Evolutionary conservation across 129 eudicot species (phyloP).

Genomic region (Chrysanthemum lavandulifolium): DNA sequence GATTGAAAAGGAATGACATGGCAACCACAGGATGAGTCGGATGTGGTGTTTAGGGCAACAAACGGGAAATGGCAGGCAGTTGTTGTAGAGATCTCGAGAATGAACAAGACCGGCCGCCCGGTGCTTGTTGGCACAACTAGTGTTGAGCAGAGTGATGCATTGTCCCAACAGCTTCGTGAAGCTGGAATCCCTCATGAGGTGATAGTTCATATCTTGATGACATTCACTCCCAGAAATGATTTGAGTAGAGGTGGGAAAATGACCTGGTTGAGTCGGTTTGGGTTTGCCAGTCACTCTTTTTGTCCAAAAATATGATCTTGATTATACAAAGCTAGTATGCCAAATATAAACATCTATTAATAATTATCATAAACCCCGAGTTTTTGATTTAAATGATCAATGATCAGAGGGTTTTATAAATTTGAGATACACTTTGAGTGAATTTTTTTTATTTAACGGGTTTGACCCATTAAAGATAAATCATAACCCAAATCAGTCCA

Average conservation of each 20-base stretch:
- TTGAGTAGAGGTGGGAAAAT: background rate
- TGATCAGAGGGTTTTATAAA: too few species aligned
- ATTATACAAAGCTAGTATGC: too few species aligned
- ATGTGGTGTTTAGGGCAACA: conserved; percentile 92
- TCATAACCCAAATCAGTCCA: too few species aligned
- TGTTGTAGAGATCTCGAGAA: conserved; percentile 96
- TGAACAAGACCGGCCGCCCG: conserved; percentile 96
- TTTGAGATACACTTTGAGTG: too few species aligned
- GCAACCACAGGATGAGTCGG: conserved; percentile 80
- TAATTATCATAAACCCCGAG: too few species aligned
- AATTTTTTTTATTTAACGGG: too few species aligned
- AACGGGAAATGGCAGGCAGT: conserved; percentile 96
- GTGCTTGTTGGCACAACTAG: conserved; percentile 99
- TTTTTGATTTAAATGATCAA: too few species aligned
- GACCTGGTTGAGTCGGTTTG: too few species aligned
- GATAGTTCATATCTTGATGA: conserved; percentile 6
- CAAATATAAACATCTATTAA: too few species aligned
- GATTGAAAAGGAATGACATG: conserved; percentile 7
- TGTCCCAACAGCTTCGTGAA: conserved; percentile 82
- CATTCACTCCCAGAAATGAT: background rate
- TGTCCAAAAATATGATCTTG: too few species aligned
- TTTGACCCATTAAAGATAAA: too few species aligned
- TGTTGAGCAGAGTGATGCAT: conserved; percentile 93
- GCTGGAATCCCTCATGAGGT: conserved; percentile 98
- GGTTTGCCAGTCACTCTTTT: too few species aligned